Conservation (phyloP, 129 eudicot genomes). For the Mikania micrantha region DNA sequence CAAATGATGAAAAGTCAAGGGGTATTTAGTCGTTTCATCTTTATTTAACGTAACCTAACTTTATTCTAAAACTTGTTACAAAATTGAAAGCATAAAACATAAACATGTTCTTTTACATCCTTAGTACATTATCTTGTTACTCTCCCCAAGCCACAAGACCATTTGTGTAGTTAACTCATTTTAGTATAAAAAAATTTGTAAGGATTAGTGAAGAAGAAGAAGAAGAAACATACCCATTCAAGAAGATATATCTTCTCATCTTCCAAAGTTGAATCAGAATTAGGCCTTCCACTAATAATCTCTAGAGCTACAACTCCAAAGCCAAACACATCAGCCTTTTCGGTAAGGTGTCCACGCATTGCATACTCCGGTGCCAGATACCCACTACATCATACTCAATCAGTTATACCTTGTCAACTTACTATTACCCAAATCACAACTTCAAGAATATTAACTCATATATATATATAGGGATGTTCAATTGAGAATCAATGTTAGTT, state of each 20-base stretch:
- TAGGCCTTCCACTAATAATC: conserved; percentile 68
- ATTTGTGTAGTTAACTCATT: too few relatives aligned
- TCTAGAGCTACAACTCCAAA: conserved; percentile 93
- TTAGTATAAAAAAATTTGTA: not conserved
- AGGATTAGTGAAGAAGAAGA: not conserved
- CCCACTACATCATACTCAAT: conserved; percentile 41
- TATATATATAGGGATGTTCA: too few relatives aligned
- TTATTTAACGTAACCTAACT: too few relatives aligned
- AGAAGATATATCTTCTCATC: conserved; percentile 61
- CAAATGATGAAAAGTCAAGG: too few relatives aligned
- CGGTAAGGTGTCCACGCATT: conserved; percentile 90
- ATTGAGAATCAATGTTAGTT: too few relatives aligned
- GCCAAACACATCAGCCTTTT: conserved; percentile 82
- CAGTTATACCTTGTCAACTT: not conserved
- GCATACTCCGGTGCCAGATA: conserved; percentile 95
- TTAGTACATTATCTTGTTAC: too few relatives aligned
- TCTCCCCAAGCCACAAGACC: too few relatives aligned
- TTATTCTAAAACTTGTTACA: too few relatives aligned
- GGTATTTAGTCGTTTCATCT: too few relatives aligned
- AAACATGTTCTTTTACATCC: too few relatives aligned
- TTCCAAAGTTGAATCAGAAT: conserved; percentile 55
- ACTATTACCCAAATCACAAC: not conserved
- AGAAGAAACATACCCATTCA: conserved; percentile 49
- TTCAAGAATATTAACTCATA: not conserved
- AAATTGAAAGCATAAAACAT: too few relatives aligned